Percentiles rank a stretch among this genome's conserved stretches.
These are phyloP conservation scores for Aspergillus fumigatiaffinis DNA, from an alignment of 2,329 filamentous ascomycete species.

Conservation along the genomic window DNA sequence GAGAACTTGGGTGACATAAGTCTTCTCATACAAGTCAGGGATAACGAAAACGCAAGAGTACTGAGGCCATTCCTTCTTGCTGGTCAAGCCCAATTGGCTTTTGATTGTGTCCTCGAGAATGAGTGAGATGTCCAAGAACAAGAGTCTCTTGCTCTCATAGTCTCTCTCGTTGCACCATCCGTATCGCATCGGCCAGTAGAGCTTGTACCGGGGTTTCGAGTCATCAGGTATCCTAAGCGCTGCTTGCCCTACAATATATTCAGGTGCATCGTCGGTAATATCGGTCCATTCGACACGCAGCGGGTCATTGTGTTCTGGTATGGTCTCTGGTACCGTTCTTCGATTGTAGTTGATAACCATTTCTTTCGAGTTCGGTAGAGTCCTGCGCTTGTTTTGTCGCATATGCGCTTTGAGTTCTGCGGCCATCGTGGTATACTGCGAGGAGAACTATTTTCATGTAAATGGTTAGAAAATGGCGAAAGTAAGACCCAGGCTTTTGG, in stretches of 20 bases:
- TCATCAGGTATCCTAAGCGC: constrained; percentile 85
- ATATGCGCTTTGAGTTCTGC: constrained; percentile 85
- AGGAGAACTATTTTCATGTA: constrained; percentile 47
- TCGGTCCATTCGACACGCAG: constrained; percentile 96
- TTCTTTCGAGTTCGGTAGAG: constrained; percentile 96
- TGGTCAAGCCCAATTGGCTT: constrained; percentile 73
- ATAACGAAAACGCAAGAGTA: constrained; percentile 98
- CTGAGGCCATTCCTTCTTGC: constrained; percentile 76
- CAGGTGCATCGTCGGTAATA: constrained; percentile 61
- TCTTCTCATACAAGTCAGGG: constrained; percentile 93
- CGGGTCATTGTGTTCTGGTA: constrained; percentile 91
- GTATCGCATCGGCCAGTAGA: constrained; percentile 85
- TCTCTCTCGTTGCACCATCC: constrained; percentile 90
- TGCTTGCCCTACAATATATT: constrained; percentile 75
- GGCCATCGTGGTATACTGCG: constrained; percentile 73
- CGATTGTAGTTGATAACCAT: constrained; percentile 92
- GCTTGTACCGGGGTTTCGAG: constrained; percentile 81
- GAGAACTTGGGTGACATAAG: constrained; percentile 79
- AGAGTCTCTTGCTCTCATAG: constrained; percentile 72
- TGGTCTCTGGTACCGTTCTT: constrained; percentile 75
- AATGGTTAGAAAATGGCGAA: constrained; percentile 1
- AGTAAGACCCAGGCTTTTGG: neutral
- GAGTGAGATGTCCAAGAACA: constrained; percentile 82
- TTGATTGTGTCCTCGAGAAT: constrained; percentile 83
- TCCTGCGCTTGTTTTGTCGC: constrained; percentile 89